phyloP scores from a whole-genome alignment of 2,329 filamentous ascomycete species.

The Pseudocercospora macadamiae region DNA sequence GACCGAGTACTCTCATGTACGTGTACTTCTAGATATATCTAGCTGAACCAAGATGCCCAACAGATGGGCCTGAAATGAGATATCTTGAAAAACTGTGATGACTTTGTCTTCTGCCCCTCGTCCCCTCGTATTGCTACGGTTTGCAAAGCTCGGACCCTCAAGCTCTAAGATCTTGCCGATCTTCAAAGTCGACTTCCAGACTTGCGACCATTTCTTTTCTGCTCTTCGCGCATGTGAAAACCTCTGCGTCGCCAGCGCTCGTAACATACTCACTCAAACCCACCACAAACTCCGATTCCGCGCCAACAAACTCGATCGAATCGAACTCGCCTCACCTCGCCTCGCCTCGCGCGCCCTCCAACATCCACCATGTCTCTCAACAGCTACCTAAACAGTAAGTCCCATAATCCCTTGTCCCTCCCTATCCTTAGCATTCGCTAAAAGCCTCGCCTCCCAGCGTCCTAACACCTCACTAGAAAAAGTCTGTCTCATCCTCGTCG shows the following conservation, averaged over 20 bases:
- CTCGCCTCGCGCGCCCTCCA: not conserved
- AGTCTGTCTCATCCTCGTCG: constrained; percentile 86
- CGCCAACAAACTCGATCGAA: not conserved
- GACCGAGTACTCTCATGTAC: constrained; percentile 4
- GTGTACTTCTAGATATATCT: constrained; percentile 11
- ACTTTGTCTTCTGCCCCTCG: too few species aligned
- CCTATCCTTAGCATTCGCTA: not conserved
- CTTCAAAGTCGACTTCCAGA: not conserved
- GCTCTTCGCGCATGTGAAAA: constrained; percentile 7
- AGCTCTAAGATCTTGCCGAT: not conserved
- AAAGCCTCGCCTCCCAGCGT: too few species aligned
- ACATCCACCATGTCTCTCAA: constrained; percentile 27
- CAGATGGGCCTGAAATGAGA: not conserved
- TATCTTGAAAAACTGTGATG: too few species aligned
- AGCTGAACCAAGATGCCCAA: constrained; percentile 2
- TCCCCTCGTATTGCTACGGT: too few species aligned
- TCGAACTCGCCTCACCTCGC: not conserved
- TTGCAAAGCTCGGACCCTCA: not conserved
- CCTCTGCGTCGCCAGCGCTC: constrained; percentile 5
- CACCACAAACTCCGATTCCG: not conserved
- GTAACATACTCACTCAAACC: not conserved
- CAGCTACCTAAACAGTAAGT: constrained; percentile 31
- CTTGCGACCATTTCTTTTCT: not conserved
- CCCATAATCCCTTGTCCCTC: not conserved
- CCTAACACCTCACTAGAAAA: constrained; percentile 73